A percentile compares a stretch with the other conserved stretches of the same genome.
Evolutionary conservation across 768 basidiomycete species (phyloP).

Genomic region (Tubosaeta brunneosetosa): DNA sequence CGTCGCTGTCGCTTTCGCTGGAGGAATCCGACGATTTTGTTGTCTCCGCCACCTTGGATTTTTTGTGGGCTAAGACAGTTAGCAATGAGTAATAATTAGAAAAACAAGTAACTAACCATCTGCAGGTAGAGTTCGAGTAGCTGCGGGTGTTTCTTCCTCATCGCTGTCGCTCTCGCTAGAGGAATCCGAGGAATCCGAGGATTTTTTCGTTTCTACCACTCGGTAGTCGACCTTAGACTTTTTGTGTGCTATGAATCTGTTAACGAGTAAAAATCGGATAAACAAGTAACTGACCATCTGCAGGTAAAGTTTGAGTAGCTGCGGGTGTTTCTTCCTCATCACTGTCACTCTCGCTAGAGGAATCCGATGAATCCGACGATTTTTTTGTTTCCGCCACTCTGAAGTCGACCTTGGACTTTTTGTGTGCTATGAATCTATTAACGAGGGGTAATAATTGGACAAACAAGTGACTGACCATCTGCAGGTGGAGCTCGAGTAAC

Average conservation of each 20-base stretch:
- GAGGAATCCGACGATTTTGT: constrained; percentile 8
- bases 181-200: constrained; percentile 1
- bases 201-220: background rate
- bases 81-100: too few relatives aligned
- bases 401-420: too few relatives aligned
- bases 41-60: background rate
- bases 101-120: constrained; percentile 29
- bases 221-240: background rate
- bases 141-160: background rate
- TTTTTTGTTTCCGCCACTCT: too few relatives aligned
- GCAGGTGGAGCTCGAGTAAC: background rate
- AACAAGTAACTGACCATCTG: constrained; percentile 31
- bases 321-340: background rate
- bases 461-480: constrained; percentile 26
- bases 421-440: too few relatives aligned
- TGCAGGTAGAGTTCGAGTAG: constrained; percentile 44
- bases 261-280: too few relatives aligned
- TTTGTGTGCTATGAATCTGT: too few relatives aligned
- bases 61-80: too few relatives aligned
- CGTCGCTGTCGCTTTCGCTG: constrained; percentile 5
- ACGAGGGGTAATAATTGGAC: too few relatives aligned
- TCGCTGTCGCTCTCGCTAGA: constrained; percentile 4
- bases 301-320: constrained; percentile 44
- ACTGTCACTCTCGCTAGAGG: constrained; percentile 5
- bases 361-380: constrained; percentile 7